Base-by-base conservation (phyloP, 805 yeast species). In the Tetrapisispora pingtungensis region DNA sequence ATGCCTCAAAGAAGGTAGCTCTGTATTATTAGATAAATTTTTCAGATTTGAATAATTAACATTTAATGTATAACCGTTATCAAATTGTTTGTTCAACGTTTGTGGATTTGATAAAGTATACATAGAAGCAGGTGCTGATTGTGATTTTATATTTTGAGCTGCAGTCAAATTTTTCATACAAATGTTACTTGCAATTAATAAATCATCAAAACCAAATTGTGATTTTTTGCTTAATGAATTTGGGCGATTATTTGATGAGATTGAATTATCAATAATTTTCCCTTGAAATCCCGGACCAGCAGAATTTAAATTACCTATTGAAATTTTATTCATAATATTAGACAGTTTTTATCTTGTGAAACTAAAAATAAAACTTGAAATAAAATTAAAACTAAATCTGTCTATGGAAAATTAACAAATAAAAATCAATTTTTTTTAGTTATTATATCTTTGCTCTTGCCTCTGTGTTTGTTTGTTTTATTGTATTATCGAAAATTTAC, bases 51-150 rank as follows among this genome's bases (percentile, higher is more conserved):
- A 15, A 20, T 15, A 19, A 22, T 35, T 35, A 3, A 30, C 44
- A 30, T 41, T 41, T 20, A 41, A 30, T 4, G 36, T 20, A 12
- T 41, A 41, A 4, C 32, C 30, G 20, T 34, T 34, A 30, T 18
- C 30, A 24, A 12, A 12, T 33, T 36, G 31, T 40, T 43, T n/a
- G 19, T 27, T 37, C 6, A 22, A n/a, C 4, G 20, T 6, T 12
- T 12, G 7, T 20, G 33, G 20, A 39, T 19, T 31, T 14, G 36
- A 30, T 15, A 31, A n/a, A 17, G 46, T 46, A 30, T 48, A 45
- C 18, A 64, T 61, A 8, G 64, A 59, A 7, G 62, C 58, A 18
- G 66, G 66, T 3, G 64, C 66, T 10, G 66, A 60, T 20, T 48
- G 52, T 30, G 60, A 51, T 43, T 57, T 57, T 31, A 49, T 50